Percentiles rank a stretch among this genome's conserved stretches.
Evolutionary conservation across 1,139 yeast species (phyloP).

Genomic region (Yamadazyma songkhlaensis): DNA sequence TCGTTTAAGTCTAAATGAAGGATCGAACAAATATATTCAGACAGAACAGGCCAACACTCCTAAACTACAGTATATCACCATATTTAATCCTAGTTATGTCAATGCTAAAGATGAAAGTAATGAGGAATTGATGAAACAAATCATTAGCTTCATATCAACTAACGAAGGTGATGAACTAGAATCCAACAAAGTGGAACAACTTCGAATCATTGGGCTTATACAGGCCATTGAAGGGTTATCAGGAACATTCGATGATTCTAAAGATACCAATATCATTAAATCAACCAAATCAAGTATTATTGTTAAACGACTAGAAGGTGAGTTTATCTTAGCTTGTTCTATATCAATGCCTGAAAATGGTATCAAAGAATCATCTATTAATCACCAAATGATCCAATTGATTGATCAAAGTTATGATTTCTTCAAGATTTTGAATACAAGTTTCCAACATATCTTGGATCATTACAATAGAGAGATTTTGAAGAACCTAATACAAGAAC

Average conservation of each 20-base stretch:
- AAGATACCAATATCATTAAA: slow-evolving; percentile 21
- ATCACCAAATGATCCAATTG: slow-evolving; percentile 26
- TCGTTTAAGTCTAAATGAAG: slow-evolving; percentile 12
- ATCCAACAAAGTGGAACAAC: slow-evolving; percentile 21
- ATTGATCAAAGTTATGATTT: slow-evolving; percentile 21
- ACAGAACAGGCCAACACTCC: slow-evolving; percentile 14
- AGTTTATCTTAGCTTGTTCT: slow-evolving; percentile 29
- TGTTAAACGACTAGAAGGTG: slow-evolving; percentile 24
- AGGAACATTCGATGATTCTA: slow-evolving; percentile 7
- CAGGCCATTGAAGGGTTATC: slow-evolving; percentile 31
- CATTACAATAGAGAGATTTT: slow-evolving; percentile 19
- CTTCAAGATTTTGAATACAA: slow-evolving; percentile 28
- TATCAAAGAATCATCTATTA: slow-evolving; percentile 21
- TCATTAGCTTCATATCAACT: slow-evolving; percentile 26
- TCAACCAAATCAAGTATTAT: slow-evolving; percentile 27
- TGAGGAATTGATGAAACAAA: slow-evolving; percentile 28
- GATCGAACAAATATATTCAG: slow-evolving; percentile 12
- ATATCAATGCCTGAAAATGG: slow-evolving; percentile 17
- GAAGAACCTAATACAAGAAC: slow-evolving; percentile 18
- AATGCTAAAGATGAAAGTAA: slow-evolving; percentile 23
- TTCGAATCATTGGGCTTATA: slow-evolving; percentile 34
- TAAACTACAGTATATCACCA: slow-evolving; percentile 17
- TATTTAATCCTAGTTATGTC: slow-evolving; percentile 23
- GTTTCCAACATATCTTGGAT: slow-evolving; percentile 18
- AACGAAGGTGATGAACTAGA: slow-evolving; percentile 13